Conservation (phyloP, 163 green algal genomes). For the Chlorella variabilis region DNA sequence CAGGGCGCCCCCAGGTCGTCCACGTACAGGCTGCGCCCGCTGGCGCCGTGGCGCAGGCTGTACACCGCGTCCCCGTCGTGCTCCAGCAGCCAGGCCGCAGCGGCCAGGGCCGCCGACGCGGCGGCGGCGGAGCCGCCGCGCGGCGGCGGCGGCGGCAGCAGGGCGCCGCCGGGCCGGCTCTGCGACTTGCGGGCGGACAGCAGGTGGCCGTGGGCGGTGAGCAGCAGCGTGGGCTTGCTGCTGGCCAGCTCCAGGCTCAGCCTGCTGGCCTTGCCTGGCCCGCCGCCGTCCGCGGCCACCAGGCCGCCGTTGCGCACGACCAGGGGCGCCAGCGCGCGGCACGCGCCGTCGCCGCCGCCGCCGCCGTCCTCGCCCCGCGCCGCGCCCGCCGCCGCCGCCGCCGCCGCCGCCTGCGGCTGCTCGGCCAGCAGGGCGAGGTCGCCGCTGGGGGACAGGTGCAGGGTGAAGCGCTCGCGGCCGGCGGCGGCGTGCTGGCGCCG, state of each 20-base stretch:
- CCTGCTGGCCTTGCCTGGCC: conserved; percentile 9
- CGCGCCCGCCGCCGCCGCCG: too few species aligned
- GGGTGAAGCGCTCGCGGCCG: conserved; percentile 16
- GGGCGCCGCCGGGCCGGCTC: neutral
- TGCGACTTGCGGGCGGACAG: neutral
- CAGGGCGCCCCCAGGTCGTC: conserved; percentile 5
- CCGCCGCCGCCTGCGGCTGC: neutral
- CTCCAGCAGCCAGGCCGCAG: conserved; percentile 2
- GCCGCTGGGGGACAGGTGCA: neutral
- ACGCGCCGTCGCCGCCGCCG: too few species aligned
- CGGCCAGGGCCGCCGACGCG: neutral
- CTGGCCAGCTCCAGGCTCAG: conserved; percentile 27
- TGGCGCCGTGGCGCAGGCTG: neutral
- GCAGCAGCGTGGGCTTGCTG: conserved; percentile 14
- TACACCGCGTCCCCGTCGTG: conserved; percentile 22
- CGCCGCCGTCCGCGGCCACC: neutral
- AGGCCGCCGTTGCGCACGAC: neutral
- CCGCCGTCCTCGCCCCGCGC: too few species aligned
- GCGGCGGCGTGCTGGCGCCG: neutral
- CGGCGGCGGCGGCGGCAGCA: neutral
- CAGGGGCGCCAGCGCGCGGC: neutral
- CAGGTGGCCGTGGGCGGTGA: conserved; percentile 21
- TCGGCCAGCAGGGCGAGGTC: conserved; percentile 4
- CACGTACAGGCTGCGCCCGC: neutral
- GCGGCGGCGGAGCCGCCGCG: too few species aligned